phyloP scores from a whole-genome alignment of 169 alveolate species.

The Plasmodium berghei region DNA sequence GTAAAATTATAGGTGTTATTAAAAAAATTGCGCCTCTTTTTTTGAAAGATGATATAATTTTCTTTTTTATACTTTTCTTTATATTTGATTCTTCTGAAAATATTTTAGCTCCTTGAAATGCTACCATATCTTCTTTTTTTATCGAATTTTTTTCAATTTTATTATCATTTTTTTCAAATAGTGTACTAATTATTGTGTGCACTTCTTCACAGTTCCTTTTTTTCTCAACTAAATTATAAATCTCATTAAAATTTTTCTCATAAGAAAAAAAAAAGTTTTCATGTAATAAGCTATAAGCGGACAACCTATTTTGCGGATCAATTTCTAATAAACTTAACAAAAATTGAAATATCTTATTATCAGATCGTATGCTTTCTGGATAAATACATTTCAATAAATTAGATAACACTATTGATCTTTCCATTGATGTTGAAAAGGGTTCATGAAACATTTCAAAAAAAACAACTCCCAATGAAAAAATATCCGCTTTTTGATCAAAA shows the following conservation, averaged over 20 bases:
- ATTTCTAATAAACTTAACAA: conserved; percentile 81
- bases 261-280: conserved; percentile 77
- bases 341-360: conserved; percentile 77
- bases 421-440: conserved; percentile 88
- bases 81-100: conserved; percentile 56
- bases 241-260: conserved; percentile 78
- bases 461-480: conserved; percentile 89
- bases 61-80: conserved; percentile 40
- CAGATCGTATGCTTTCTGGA: conserved; percentile 80
- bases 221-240: conserved; percentile 80
- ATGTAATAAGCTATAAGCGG: conserved; percentile 82
- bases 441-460: conserved; percentile 89
- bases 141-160: conserved; percentile 26
- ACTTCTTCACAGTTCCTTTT: conserved; percentile 85
- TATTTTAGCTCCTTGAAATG: conserved; percentile 53
- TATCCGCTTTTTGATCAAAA: conserved; percentile 88
- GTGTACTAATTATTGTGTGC: conserved; percentile 78
- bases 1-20: conserved; percentile 65
- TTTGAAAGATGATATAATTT: conserved; percentile 28
- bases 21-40: conserved; percentile 75
- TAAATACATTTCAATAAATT: conserved; percentile 82
- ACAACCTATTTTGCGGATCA: conserved; percentile 83
- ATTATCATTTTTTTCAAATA: conserved; percentile 78
- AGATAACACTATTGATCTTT: conserved; percentile 83
- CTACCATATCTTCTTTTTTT: conserved; percentile 44